Evolutionary conservation across 2,329 filamentous ascomycete species (phyloP), one percentile per base, ranked within the genome.

Genomic region (Sarocladiaceae sp.): DNA sequence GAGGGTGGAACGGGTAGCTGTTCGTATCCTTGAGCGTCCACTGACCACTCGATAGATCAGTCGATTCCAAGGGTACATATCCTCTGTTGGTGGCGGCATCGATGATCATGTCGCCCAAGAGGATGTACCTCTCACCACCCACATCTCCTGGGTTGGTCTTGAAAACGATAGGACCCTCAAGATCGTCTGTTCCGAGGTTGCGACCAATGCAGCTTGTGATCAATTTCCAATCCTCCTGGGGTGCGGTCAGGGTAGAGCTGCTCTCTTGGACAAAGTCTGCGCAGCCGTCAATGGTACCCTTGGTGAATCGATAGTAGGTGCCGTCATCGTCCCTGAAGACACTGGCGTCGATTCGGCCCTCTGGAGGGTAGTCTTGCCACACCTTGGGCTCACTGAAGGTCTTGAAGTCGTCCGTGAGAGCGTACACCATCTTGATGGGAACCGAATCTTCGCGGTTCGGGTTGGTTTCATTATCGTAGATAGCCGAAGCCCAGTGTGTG

Each of bases 131-230:
- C 21, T 70, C 59, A 18, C 71, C 70, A 45, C 71, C 64, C n/a
- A 67, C 63, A 49, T 74, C 71, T 1, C 57, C 58, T 0, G 65
- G 55, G 47, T 74, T 74, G 3, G 69, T 58, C 47, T 66, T 68
- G 61, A 74, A 74, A 0, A 64, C 55, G 0, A 69, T 71, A 0
- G 71, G 71, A 0, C 71, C 70, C 47, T 74, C 71, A 3, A 73
- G 67, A 1, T 58, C 59, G 15, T 55, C 54, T 1, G 67, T 68
- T 0, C 71, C 70, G 1, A 70, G 70, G 23, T 70, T 62, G 16
- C 53, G 55, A 9, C 70, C 71, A 47, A 74, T 73, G 47, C 71
- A 74, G 16, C 33, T 35, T n/a, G 61, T 60, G 16, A 70, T 56
- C 5, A 55, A 58, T 1, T 59, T 64, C 70, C 71, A 74, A 1